phyloP scores from a whole-genome alignment of 208 protist species.

The Polymyxa betae region DNA sequence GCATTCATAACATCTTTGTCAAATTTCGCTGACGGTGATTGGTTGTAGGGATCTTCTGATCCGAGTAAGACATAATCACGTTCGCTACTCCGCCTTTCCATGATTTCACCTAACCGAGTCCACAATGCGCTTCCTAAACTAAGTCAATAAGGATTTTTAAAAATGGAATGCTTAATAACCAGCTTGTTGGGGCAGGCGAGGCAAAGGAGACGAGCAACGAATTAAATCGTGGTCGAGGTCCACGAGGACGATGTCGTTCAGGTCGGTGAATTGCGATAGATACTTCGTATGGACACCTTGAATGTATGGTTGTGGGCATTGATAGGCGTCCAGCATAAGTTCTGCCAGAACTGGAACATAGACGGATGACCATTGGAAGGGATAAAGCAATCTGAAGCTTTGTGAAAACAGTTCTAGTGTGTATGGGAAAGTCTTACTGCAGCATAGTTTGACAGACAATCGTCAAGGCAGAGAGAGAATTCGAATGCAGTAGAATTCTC shows the following conservation, averaged over 20 bases:
- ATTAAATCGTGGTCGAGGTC: constrained; percentile 48
- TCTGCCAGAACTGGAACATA: constrained; percentile 46
- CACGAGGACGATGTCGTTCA: constrained; percentile 49
- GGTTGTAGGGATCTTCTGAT: not conserved
- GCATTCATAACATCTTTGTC: constrained; percentile 3
- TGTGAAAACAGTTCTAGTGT: too few relatives aligned
- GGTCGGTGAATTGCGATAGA: constrained; percentile 48
- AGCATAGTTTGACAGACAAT: constrained; percentile 53
- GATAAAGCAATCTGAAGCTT: constrained; percentile 14
- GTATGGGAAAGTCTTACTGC: too few relatives aligned
- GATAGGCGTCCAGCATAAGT: constrained; percentile 35
- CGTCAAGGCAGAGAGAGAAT: constrained; percentile 34
- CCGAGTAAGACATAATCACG: constrained; percentile 15
- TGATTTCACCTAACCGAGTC: not conserved
- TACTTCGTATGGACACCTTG: constrained; percentile 53
- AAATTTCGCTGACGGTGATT: constrained; percentile 17
- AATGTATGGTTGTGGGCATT: constrained; percentile 51
- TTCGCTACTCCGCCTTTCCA: constrained; percentile 21
- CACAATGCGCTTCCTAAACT: not conserved
- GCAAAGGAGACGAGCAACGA: constrained; percentile 36
- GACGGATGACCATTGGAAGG: constrained; percentile 46
- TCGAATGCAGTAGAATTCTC: constrained; percentile 41
- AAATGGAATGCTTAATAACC: not conserved
- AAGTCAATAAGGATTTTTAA: not conserved
- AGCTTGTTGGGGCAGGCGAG: constrained; percentile 7